Evolutionary conservation across 116 monocot species (phyloP), one percentile per base, ranked within the genome.

Genomic region (Dioscorea cayenensis): DNA sequence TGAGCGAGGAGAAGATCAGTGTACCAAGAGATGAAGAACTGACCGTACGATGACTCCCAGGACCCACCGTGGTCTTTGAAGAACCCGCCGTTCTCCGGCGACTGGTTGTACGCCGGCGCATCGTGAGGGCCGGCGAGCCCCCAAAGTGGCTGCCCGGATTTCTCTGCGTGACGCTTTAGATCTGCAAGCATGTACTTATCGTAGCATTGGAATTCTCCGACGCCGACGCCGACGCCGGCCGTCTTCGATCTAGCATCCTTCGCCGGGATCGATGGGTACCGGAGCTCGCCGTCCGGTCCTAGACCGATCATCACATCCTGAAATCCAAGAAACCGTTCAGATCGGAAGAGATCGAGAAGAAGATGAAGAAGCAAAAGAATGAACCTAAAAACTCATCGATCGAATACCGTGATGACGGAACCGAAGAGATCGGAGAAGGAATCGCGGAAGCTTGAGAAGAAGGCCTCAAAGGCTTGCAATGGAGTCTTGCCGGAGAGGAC

Each of bases 1-100:
- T 90, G 94, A 12, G 71, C 36, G 1, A 90, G 59, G 37, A 94
- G 86, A 64, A 72, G 70, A 19, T 21, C 50, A 8, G 86, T 79
- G 73, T 94, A 94, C 94, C 90, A 94, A 0, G 88, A 78, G 43
- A 90, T 86, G 73, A 94, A 94, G 91, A 94, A 94, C 12, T 91
- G 36, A 11, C 88, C 94, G 63, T 94, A 94, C 16, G 81, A 70
- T 0, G 81, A 77, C 71, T 88, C 75, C 94, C 94, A 94, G 0
- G 94, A 86, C 21, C 94, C 94, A 0, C 75, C 80, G 11, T 66
- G n/a, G 3, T 86, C 88, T 28, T 72, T 84, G 82, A 94, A 94
- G 85, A 94, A 94, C 37, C 68, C 69, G 51, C 66, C 51, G n/a
- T 65, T 43, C 29, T 80, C 75, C 6, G 84, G 87, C 1, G 85